phyloP scores from a whole-genome alignment of 352 stramenopile genomes.

The Phytophthora foliorum region DNA sequence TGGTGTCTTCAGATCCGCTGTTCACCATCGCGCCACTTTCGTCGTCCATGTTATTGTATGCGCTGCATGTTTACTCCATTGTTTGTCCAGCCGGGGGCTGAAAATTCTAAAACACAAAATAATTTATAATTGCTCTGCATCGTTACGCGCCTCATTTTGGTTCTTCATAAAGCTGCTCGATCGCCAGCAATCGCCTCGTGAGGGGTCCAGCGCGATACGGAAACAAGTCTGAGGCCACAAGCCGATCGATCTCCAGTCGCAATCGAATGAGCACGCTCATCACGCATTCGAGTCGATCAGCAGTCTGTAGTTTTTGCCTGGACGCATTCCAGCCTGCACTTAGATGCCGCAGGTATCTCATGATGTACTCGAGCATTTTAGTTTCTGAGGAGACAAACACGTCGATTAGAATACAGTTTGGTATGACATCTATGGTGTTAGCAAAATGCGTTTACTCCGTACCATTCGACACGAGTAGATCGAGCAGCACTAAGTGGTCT shows the following conservation, averaged over 20 bases:
- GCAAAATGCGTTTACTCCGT: conserved; percentile 1
- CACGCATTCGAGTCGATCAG: conserved; percentile 40
- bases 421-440: background rate
- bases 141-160: background rate
- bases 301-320: conserved; percentile 30
- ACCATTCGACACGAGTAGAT: conserved; percentile 81
- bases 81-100: conserved; percentile 1
- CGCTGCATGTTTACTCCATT: conserved; percentile 17
- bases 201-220: conserved; percentile 62
- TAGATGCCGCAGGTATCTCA: conserved; percentile 62
- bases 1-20: background rate
- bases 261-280: conserved; percentile 71
- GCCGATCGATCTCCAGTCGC: conserved; percentile 67
- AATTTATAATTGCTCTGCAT: conserved; percentile 51
- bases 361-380: conserved; percentile 67
- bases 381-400: conserved; percentile 55
- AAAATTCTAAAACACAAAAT: conserved; percentile 44
- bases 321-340: conserved; percentile 39
- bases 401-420: conserved; percentile 4
- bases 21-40: conserved; percentile 4
- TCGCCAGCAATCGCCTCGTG: conserved; percentile 50
- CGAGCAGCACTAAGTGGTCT: conserved; percentile 77
- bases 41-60: conserved; percentile 39
- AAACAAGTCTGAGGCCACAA: conserved; percentile 54
- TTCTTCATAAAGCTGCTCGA: conserved; percentile 69